Conservation (phyloP, 495 filamentous ascomycete genomes). For the Filosporella fistucella region DNA sequence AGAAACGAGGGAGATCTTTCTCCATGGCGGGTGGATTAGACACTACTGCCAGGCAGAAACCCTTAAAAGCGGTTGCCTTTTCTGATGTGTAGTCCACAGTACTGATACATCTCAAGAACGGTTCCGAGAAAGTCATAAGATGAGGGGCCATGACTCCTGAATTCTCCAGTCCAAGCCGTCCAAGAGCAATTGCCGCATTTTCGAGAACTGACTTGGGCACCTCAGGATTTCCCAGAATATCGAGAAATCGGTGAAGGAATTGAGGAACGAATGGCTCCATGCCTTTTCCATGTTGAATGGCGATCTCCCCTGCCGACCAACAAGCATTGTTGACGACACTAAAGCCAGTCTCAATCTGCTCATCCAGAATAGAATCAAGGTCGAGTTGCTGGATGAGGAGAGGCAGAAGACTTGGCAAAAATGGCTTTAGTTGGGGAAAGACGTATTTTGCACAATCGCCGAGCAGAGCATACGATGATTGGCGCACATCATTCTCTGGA, state of each 20-base stretch:
- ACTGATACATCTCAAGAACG: constrained; percentile 76
- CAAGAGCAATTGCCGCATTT: constrained; percentile 91
- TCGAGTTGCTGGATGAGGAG: constrained; percentile 84
- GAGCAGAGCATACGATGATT: constrained; percentile 92
- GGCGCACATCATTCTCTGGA: constrained; percentile 83
- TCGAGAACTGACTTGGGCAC: constrained; percentile 90
- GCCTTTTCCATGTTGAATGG: constrained; percentile 65
- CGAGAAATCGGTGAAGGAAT: constrained; percentile 66
- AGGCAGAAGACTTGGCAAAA: constrained; percentile 67
- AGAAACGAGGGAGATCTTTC: constrained; percentile 73
- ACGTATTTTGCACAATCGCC: constrained; percentile 97
- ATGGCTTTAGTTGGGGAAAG: constrained; percentile 74
- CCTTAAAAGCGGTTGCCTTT: constrained; percentile 88
- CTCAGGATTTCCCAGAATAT: constrained; percentile 76
- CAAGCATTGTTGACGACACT: constrained; percentile 97
- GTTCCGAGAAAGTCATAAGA: constrained; percentile 72
- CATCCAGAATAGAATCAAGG: constrained; percentile 66
- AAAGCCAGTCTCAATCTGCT: constrained; percentile 74
- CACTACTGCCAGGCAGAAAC: constrained; percentile 80
- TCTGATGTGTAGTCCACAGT: constrained; percentile 88
- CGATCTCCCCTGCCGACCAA: constrained; percentile 95
- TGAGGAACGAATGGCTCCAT: constrained; percentile 75
- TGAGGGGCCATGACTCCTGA: constrained; percentile 73
- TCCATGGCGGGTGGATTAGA: constrained; percentile 92
- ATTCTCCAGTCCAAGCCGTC: constrained; percentile 81